Conservation (phyloP, 2,329 filamentous ascomycete genomes). For the Decorospora gaudefroyi region DNA sequence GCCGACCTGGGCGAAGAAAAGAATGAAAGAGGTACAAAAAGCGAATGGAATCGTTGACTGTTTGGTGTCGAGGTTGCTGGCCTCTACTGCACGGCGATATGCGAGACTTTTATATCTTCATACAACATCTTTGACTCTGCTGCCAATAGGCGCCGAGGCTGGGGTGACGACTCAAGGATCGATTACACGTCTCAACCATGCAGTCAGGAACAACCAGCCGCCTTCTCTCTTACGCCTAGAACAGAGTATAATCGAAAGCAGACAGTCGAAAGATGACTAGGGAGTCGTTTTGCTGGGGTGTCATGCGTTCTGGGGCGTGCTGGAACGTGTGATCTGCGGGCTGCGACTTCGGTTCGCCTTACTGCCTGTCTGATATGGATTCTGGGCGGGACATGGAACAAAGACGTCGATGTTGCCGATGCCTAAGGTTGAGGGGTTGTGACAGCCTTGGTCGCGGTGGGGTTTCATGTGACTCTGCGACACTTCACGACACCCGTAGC, state of each 20-base stretch:
- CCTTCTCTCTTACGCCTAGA: slow-evolving; percentile 15
- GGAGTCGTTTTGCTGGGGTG: slow-evolving; percentile 30
- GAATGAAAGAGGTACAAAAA: slow-evolving; percentile 29
- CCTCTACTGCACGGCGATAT: slow-evolving; percentile 16
- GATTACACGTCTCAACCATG: slow-evolving; percentile 37
- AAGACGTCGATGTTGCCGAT: slow-evolving; percentile 20
- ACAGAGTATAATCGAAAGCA: slow-evolving; percentile 10
- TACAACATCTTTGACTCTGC: slow-evolving; percentile 6
- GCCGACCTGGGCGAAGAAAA: slow-evolving; percentile 45
- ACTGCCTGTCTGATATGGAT: slow-evolving; percentile 26
- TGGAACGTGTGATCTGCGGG: slow-evolving; percentile 44
- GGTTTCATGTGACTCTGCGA: slow-evolving; percentile 42
- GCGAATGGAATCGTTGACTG: slow-evolving; percentile 19
- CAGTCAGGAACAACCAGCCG: slow-evolving; percentile 15
- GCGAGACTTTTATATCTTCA: slow-evolving; percentile 35
- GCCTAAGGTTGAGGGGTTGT: slow-evolving; percentile 32
- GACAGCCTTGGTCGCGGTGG: slow-evolving; percentile 36
- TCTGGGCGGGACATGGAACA: slow-evolving; percentile 19
- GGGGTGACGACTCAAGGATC: slow-evolving; percentile 25
- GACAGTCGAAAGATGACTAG: slow-evolving; percentile 26
- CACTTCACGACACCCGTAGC: slow-evolving; percentile 34
- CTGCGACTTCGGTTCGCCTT: slow-evolving; percentile 41
- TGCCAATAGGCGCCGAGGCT: slow-evolving; percentile 22
- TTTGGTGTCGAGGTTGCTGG: slow-evolving; percentile 36
- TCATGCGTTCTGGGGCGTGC: slow-evolving; percentile 38